A percentile compares a stretch with the other conserved stretches of the same genome.
Conservation (phyloP, 2,329 filamentous ascomycete genomes). For the Penicillium corylophilum region DNA sequence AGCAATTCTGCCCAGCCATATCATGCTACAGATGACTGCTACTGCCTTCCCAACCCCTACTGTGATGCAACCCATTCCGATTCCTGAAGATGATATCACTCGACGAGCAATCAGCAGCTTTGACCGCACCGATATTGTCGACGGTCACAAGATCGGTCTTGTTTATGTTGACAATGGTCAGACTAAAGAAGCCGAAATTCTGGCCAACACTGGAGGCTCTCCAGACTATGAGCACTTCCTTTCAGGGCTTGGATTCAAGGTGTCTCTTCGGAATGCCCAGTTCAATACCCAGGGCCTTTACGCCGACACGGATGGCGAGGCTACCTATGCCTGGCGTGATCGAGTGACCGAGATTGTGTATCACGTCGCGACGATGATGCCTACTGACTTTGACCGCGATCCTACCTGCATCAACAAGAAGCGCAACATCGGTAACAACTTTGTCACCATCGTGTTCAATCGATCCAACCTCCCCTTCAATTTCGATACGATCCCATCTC, state of each 20-base stretch:
- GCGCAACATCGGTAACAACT: slow-evolving; percentile 93
- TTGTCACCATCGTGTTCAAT: slow-evolving; percentile 97
- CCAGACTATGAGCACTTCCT: slow-evolving; percentile 86
- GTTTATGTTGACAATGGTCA: slow-evolving; percentile 91
- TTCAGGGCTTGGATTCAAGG: slow-evolving; percentile 75
- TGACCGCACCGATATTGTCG: slow-evolving; percentile 83
- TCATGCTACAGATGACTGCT: slow-evolving; percentile 46
- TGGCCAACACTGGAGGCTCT: slow-evolving; percentile 83
- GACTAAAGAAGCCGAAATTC: slow-evolving; percentile 75
- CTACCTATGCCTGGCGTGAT: slow-evolving; percentile 92
- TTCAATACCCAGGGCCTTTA: slow-evolving; percentile 95
- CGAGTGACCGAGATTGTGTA: slow-evolving; percentile 93
- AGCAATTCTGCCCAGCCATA: slow-evolving; percentile 47
- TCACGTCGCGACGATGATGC: slow-evolving; percentile 97
- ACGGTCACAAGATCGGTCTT: slow-evolving; percentile 93
- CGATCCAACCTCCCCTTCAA: slow-evolving; percentile 86
- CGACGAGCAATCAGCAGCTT: slow-evolving; percentile 75
- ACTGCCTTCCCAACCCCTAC: slow-evolving; percentile 46
- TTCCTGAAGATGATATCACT: slow-evolving; percentile 71
- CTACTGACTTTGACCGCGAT: slow-evolving; percentile 75
- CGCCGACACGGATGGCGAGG: slow-evolving; percentile 77
- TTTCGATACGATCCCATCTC: slow-evolving; percentile 88
- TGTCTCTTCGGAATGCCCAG: slow-evolving; percentile 73
- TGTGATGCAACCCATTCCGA: slow-evolving; percentile 67
- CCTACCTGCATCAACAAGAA: slow-evolving; percentile 81